Evolutionary conservation across 2,329 filamentous ascomycete genomes (phyloP).

Genomic region (Cercospora sesami): DNA sequence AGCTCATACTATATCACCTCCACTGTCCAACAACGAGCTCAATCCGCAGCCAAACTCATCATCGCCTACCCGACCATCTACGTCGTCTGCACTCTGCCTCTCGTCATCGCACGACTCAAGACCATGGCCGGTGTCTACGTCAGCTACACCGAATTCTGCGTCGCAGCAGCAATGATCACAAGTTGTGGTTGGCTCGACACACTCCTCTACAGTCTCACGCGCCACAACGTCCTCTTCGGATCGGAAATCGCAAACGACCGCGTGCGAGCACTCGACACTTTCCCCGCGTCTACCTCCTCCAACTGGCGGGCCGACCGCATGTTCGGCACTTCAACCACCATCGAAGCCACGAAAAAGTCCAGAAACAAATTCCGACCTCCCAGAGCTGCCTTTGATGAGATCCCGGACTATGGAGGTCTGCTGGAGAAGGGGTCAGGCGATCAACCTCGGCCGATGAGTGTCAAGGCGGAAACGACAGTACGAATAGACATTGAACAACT

Average conservation of each 20-base stretch:
- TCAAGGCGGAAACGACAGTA: neutral
- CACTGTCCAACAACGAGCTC: neutral
- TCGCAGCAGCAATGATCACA: constrained; percentile 57
- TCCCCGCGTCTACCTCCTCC: neutral
- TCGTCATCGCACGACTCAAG: constrained; percentile 63
- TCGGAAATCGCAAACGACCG: neutral
- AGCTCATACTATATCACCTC: neutral
- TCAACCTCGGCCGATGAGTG: neutral
- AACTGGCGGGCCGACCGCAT: neutral
- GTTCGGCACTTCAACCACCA: neutral
- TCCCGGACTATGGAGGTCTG: neutral
- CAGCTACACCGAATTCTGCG: constrained; percentile 47
- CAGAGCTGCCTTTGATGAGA: neutral
- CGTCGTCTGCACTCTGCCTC: constrained; percentile 16
- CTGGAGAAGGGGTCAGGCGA: neutral
- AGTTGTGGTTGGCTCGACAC: constrained; percentile 54
- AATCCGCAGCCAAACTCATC: neutral
- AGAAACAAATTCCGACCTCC: neutral
- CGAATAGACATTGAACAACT: neutral
- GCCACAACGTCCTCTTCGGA: neutral
- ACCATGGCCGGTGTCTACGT: constrained; percentile 54
- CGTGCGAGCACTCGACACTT: neutral
- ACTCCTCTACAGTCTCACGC: neutral
- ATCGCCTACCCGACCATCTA: neutral
- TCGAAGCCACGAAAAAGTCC: neutral